Conservation (phyloP, 1,139 yeast genomes). For the Insectozyma bohioensis region DNA sequence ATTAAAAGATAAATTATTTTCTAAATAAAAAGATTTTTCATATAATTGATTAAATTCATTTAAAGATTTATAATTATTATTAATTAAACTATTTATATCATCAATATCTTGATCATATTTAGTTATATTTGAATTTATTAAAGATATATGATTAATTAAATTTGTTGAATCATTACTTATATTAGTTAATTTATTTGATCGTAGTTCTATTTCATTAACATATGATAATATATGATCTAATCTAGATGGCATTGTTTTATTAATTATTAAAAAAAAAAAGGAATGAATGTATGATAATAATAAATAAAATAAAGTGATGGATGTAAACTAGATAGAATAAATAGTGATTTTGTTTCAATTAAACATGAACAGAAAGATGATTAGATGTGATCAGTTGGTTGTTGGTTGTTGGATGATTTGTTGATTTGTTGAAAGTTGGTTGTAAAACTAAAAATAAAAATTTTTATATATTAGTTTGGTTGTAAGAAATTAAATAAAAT, state of each 20-base stretch:
- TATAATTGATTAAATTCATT: constrained; percentile 30
- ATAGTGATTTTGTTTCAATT: too few species aligned
- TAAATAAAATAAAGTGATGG: too few species aligned
- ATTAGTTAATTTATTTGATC: constrained; percentile 19
- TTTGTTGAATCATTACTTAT: constrained; percentile 24
- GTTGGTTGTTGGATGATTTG: too few species aligned
- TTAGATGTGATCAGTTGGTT: too few species aligned
- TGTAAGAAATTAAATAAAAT: too few species aligned
- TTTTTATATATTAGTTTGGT: too few species aligned
- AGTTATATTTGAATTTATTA: constrained; percentile 23
- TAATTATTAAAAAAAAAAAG: too few species aligned
- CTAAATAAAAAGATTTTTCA: constrained; percentile 35
- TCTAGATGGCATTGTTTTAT: constrained; percentile 16
- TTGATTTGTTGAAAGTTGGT: too few species aligned
- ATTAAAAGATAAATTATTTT: constrained; percentile 31
- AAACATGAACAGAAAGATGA: too few species aligned
- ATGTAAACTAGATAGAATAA: too few species aligned
- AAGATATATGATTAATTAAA: constrained; percentile 22
- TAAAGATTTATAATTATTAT: constrained; percentile 23
- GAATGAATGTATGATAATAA: too few species aligned
- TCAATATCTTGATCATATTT: constrained; percentile 33
- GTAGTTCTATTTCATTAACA: constrained; percentile 31
- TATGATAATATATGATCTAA: constrained; percentile 31
- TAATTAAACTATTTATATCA: constrained; percentile 24
- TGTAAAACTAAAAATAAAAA: too few species aligned